Evolutionary conservation across 2,329 filamentous ascomycete species (phyloP).

Genomic region (Metarhizium brunneum): DNA sequence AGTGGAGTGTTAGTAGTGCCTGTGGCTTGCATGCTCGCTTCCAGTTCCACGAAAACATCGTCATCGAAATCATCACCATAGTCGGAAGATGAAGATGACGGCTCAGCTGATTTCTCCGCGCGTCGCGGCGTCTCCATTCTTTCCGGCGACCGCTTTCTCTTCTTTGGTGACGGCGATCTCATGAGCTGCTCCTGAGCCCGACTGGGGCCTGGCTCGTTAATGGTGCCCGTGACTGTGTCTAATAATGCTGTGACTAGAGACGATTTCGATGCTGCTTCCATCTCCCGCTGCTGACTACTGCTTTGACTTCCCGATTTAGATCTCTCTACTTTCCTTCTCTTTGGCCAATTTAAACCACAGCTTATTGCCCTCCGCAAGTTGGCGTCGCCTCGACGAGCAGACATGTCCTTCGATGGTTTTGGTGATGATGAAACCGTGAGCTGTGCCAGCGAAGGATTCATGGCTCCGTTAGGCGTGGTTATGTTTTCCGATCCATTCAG

Average conservation of each 20-base stretch:
- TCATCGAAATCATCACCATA: constrained; percentile 53
- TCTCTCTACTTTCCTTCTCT: constrained; percentile 52
- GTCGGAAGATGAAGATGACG: constrained; percentile 28
- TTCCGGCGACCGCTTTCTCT: constrained; percentile 20
- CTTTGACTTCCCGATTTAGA: constrained; percentile 27
- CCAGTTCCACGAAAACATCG: constrained; percentile 46
- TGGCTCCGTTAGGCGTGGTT: constrained; percentile 33
- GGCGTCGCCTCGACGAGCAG: constrained; percentile 29
- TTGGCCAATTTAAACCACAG: constrained; percentile 63
- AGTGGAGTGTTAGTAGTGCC: constrained; percentile 6
- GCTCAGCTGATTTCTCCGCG: constrained; percentile 9
- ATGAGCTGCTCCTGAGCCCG: constrained; percentile 18
- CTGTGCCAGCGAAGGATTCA: constrained; percentile 51
- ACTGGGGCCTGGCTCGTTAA: constrained; percentile 31
- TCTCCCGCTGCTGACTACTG: constrained; percentile 26
- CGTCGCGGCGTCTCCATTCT: constrained; percentile 14
- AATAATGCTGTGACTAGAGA: constrained; percentile 54
- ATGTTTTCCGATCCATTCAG: constrained; percentile 32
- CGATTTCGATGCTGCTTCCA: constrained; percentile 43
- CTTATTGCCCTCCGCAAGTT: constrained; percentile 56
- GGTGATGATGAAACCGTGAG: constrained; percentile 65
- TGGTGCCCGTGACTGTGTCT: constrained; percentile 51
- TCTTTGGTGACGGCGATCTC: constrained; percentile 36
- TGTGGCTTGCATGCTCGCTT: constrained; percentile 28
- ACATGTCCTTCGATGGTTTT: constrained; percentile 39